Evolutionary conservation across 164 flowering plant species (phyloP), one percentile per base, ranked within the genome.

Genomic region (Umbellularia californica): DNA sequence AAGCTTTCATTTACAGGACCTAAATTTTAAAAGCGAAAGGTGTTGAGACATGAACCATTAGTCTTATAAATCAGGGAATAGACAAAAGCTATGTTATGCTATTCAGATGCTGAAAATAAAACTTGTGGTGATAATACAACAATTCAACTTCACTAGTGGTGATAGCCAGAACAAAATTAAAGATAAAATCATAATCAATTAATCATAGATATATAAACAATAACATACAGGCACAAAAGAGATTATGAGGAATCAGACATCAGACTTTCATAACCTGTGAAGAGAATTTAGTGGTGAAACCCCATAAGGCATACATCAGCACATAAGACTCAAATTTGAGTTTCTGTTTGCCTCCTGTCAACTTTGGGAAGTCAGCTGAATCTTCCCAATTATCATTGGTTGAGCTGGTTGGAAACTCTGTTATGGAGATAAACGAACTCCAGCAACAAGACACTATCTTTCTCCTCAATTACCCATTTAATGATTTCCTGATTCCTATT

Each of bases 1-100:
- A 69, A 70, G 30, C 80, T 83, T 82, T 89, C 94, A 60, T 76
- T 85, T 35, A 82, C 82, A 72, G 93, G 88, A 86, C 85, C 99
- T 95, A 78, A 28, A 81, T 50, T 76, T 74, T 17, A 65, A 75
- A 71, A 33, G 25, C 3, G 12, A 15, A 51, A 50, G 10, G 47
- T 7, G 47, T 41, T n/a, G 70, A 65, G 50, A 30, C n/a, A 67
- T n/a, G 62, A 22, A 3, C 13, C 63, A 33, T 60, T 11, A 58
- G 23, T 17, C 28, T 27, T 19, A 67, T 13, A 67, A 11, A 20
- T 28, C 5, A 47, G 71, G 20, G 20, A n/a, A 41, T 69, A 24
- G 20, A 22, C 2, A 23, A 22, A 69, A 20, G 23, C 17, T 15
- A 55, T n/a, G 47, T 9, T 41, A 41, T 69, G 55, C 1, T 35